These are phyloP conservation scores for Volvariella surrecta DNA, from an alignment of 1,284 basidiomycete species.

Conservation along the genomic window DNA sequence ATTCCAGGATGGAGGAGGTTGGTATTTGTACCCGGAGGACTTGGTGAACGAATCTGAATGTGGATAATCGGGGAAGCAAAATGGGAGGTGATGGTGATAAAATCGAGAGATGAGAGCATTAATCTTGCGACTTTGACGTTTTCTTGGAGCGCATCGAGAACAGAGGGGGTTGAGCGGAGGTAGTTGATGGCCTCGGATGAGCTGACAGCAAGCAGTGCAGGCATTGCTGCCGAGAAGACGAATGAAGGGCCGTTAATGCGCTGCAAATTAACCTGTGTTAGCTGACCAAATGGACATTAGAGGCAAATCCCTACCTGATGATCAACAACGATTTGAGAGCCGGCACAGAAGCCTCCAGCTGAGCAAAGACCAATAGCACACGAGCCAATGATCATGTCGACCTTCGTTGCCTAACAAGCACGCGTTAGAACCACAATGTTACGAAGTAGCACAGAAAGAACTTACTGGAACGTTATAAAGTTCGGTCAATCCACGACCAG, in stretches of 20 bases:
- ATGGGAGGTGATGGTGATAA: constrained; percentile 81
- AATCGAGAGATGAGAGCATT: constrained; percentile 74
- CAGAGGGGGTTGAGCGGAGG: constrained; percentile 65
- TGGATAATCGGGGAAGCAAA: constrained; percentile 84
- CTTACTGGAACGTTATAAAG: constrained; percentile 84
- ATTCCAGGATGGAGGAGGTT: constrained; percentile 12
- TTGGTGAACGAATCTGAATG: constrained; percentile 50
- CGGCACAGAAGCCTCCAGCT: constrained; percentile 93
- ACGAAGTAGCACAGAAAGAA: constrained; percentile 5
- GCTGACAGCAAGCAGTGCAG: constrained; percentile 82
- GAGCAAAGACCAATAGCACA: constrained; percentile 82
- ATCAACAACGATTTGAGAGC: constrained; percentile 74
- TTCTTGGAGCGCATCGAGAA: constrained; percentile 71
- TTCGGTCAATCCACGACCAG: constrained; percentile 92
- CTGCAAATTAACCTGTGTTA: constrained; percentile 26
- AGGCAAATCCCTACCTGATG: constrained; percentile 59
- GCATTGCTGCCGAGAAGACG: constrained; percentile 95
- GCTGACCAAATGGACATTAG: not conserved
- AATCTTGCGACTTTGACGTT: constrained; percentile 73
- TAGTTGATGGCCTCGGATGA: constrained; percentile 81
- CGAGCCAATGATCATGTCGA: constrained; percentile 82
- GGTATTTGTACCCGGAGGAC: constrained; percentile 19
- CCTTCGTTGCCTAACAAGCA: constrained; percentile 47
- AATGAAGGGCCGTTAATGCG: constrained; percentile 96
- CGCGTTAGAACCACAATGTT: not conserved